Evolutionary conservation across 2,329 filamentous ascomycete species (phyloP).

Genomic region (Triangularia verruculosa): DNA sequence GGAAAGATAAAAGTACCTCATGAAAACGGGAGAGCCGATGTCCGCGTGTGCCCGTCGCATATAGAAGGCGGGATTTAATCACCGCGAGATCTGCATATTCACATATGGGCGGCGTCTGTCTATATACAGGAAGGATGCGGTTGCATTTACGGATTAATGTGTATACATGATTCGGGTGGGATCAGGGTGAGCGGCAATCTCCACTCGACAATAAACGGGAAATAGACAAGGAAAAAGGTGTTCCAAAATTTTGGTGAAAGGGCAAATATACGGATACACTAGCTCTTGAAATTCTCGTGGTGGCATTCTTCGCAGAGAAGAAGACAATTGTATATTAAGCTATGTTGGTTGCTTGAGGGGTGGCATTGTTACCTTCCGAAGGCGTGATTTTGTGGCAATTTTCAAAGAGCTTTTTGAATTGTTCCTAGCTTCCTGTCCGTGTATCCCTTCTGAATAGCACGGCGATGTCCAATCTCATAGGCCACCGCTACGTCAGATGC

Average conservation of each 20-base stretch:
- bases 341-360: neutral
- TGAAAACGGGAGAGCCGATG: neutral
- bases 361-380: neutral
- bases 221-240: neutral
- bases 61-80: neutral
- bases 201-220: constrained; percentile 5
- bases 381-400: neutral
- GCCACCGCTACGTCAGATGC: neutral
- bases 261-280: neutral
- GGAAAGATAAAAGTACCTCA: neutral
- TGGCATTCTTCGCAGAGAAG: neutral
- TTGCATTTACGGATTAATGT: constrained; percentile 1
- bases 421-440: neutral
- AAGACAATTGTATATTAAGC: neutral
- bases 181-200: constrained; percentile 1
- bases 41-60: neutral
- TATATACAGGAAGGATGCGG: constrained; percentile 4
- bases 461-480: neutral
- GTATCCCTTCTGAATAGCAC: neutral
- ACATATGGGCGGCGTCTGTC: neutral
- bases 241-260: neutral
- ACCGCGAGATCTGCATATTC: neutral
- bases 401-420: neutral
- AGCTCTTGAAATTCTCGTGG: neutral
- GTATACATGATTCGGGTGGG: neutral